Base-by-base conservation (phyloP, 257 asterid species). In the Rhazya stricta region DNA sequence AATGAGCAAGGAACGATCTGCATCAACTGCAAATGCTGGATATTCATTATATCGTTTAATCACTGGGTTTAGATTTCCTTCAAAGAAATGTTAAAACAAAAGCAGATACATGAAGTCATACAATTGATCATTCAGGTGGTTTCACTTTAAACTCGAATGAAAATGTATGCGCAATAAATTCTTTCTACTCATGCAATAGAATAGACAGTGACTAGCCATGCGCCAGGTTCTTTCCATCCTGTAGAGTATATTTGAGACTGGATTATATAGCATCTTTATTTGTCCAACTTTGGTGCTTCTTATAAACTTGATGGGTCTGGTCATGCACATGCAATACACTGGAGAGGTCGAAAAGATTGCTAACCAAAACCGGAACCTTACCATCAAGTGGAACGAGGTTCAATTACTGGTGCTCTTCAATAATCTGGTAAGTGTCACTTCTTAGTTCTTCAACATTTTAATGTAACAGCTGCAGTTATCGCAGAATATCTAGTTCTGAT, bases 141-240 rank as follows among this genome's bases (percentile, higher is more conserved):
- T 8, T 57, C 46, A 30, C 65, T 18, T 69, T 57, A 46, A 30
- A 30, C 5, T 67, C 1, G 7, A 30, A 21, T 4, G 0, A 57
- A 37, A 69, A 39, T 53, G 16, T 23, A 30, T 5, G 3, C 1
- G 69, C 9, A 37, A 69, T 66, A 39, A 42, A 15, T 61, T 41
- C 11, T 42, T 39, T 19, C 41, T 29, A n/a, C 0, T 63, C 48
- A 21, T 46, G 53, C 65, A 50, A 37, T 53, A n/a, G 3, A 15
- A 63, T 61, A 15, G 56, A 15, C 45, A 42, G 32, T n/a, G 34
- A 9, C 25, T 61, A n/a, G 13, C 12, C 13, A 29, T 51, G 65
- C 34, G 32, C n/a, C 21, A 67, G 56, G 58, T 16, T 67, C 79
- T 66, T 50, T 41, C 60, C 45, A 21, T 48, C 53, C 41, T 66